Evolutionary conservation across 495 filamentous ascomycete species (phyloP).

Genomic region (Penicillium ucsense): DNA sequence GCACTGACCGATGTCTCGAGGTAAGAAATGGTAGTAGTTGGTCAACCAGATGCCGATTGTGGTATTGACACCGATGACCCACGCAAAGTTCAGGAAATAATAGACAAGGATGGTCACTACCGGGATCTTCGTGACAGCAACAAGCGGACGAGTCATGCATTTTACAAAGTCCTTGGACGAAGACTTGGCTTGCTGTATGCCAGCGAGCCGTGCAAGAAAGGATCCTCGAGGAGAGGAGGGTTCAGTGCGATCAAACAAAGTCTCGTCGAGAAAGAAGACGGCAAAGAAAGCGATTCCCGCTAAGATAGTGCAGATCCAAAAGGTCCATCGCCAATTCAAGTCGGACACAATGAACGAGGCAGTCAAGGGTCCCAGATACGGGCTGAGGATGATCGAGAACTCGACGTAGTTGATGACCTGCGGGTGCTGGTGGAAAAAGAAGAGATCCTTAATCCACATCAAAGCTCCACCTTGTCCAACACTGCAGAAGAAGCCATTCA

Average conservation of each 20-base stretch:
- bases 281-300: conserved; percentile 37
- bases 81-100: conserved; percentile 51
- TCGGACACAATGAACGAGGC: conserved; percentile 46
- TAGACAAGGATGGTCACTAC: conserved; percentile 40
- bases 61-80: conserved; percentile 54
- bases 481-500: conserved; percentile 56
- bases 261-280: conserved; percentile 48
- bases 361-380: conserved; percentile 53
- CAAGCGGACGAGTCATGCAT: conserved; percentile 21
- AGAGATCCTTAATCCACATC: conserved; percentile 57
- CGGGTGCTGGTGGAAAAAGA: conserved; percentile 54
- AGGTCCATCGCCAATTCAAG: conserved; percentile 42
- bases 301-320: conserved; percentile 44
- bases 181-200: conserved; percentile 32
- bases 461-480: conserved; percentile 46
- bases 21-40: conserved; percentile 44
- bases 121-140: conserved; percentile 43
- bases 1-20: conserved; percentile 37
- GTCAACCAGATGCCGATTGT: conserved; percentile 48
- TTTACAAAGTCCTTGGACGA: conserved; percentile 35
- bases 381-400: conserved; percentile 41
- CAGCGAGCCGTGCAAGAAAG: conserved; percentile 35
- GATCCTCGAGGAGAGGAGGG: conserved; percentile 21
- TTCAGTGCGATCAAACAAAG: conserved; percentile 44
- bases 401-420: conserved; percentile 57